phyloP scores from a whole-genome alignment of 1,284 basidiomycete genomes.

The Ceratobasidium theobromae region DNA sequence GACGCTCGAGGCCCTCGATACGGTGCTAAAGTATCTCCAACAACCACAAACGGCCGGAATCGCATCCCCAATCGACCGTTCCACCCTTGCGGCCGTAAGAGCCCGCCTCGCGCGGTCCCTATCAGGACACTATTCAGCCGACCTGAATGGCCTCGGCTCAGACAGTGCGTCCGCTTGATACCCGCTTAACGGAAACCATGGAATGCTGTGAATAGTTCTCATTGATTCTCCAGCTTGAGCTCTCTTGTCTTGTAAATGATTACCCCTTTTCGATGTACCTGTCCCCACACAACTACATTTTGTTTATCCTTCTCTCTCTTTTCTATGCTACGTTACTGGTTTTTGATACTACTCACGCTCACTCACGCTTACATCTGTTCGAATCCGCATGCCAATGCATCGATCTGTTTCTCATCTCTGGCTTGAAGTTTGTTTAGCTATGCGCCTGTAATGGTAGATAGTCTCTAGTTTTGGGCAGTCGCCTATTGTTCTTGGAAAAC shows the following conservation, averaged over 20 bases:
- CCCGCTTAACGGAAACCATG: not conserved
- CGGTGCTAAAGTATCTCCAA: conserved; percentile 1
- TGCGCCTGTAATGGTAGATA: conserved; percentile 26
- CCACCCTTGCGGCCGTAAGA: conserved; percentile 4
- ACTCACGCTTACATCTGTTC: not conserved
- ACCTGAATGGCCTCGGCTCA: not conserved
- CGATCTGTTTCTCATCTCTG: not conserved
- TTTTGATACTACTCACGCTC: conserved; percentile 2
- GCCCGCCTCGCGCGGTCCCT: conserved; percentile 8
- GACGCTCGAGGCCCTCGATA: conserved; percentile 19
- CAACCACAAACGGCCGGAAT: conserved; percentile 2
- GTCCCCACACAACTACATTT: not conserved
- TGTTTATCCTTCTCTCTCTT: not conserved
- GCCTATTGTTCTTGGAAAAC: not conserved
- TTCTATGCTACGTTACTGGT: conserved; percentile 3
- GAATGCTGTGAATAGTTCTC: conserved; percentile 11
- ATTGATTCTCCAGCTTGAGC: not conserved
- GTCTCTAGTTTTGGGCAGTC: not conserved
- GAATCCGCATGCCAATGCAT: conserved; percentile 1
- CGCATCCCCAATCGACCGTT: not conserved
- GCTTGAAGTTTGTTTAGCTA: conserved; percentile 2
- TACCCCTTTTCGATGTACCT: conserved; percentile 8
- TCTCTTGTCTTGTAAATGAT: not conserved
- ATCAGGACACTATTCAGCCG: not conserved
- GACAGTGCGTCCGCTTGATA: not conserved